phyloP scores from a whole-genome alignment of 1,139 yeast species.

The Geotrichum aggregatum region DNA sequence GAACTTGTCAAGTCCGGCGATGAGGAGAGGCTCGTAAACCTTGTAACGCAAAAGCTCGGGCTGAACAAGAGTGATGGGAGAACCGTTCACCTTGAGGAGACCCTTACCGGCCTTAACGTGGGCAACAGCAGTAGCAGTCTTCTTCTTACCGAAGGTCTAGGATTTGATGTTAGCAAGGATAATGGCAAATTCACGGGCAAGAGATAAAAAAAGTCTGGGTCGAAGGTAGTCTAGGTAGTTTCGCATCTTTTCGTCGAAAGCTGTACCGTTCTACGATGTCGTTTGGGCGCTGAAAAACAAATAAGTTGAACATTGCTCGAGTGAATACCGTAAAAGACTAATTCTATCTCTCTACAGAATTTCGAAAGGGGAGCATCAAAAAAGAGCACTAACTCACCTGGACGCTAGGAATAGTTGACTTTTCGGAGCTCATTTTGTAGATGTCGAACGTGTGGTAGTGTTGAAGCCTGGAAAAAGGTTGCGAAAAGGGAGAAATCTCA shows the following conservation, averaged over 20 bases:
- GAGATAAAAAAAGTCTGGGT: no score
- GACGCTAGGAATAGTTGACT: slow-evolving; percentile 36
- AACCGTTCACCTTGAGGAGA: slow-evolving; percentile 97
- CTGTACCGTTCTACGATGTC: no score
- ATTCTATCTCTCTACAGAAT: no score
- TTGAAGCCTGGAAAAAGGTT: slow-evolving; percentile 19
- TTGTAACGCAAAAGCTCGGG: slow-evolving; percentile 99
- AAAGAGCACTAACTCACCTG: slow-evolving; percentile 29
- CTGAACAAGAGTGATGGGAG: slow-evolving; percentile 97
- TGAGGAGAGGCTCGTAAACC: slow-evolving; percentile 98
- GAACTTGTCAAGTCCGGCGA: slow-evolving; percentile 98
- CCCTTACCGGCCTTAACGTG: slow-evolving; percentile 99
- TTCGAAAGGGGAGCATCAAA: no score
- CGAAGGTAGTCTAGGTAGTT: no score
- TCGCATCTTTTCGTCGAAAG: no score
- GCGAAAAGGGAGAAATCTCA: slow-evolving; percentile 13
- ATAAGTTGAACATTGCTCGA: no score
- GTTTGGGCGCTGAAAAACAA: no score
- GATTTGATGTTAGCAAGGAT: slow-evolving; percentile 10
- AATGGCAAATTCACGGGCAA: no score
- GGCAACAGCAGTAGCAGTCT: slow-evolving; percentile 99
- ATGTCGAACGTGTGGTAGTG: slow-evolving; percentile 20
- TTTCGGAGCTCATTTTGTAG: slow-evolving; percentile 27
- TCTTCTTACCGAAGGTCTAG: slow-evolving; percentile 99
- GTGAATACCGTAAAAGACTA: background rate